Evolutionary conservation across 2,329 filamentous ascomycete species (phyloP).

Genomic region (Epichloe sylvatica): DNA sequence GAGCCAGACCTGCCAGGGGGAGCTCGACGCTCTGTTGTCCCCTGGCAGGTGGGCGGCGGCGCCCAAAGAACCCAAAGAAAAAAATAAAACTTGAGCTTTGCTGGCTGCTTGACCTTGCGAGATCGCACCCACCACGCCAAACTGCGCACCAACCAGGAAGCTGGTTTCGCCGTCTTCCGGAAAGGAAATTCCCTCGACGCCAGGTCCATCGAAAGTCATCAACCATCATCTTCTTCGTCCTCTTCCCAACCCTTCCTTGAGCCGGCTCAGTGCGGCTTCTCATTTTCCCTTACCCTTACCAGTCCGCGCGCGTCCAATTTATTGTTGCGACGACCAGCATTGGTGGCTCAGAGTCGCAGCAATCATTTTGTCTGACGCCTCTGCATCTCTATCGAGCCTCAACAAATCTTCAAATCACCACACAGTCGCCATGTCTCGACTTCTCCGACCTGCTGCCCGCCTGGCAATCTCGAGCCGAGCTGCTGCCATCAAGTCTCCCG

Average conservation of each 20-base stretch:
- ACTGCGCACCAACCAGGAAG: slow-evolving; percentile 6
- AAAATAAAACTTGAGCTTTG: slow-evolving; percentile 7
- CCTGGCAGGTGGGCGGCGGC: too few species aligned
- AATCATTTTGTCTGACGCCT: slow-evolving; percentile 1
- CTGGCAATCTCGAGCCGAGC: slow-evolving; percentile 31
- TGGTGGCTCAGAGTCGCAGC: slow-evolving; percentile 7
- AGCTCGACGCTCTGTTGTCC: too few species aligned
- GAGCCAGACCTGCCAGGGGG: too few species aligned
- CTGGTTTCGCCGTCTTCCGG: slow-evolving; percentile 9
- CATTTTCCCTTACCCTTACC: background rate
- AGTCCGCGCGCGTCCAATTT: background rate
- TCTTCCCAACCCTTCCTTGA: background rate
- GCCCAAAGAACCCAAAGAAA: slow-evolving; percentile 6
- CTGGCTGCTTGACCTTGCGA: background rate
- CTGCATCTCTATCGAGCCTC: slow-evolving; percentile 2
- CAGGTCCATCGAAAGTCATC: slow-evolving; percentile 5
- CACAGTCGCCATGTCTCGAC: slow-evolving; percentile 32
- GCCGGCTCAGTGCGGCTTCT: background rate
- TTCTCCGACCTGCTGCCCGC: slow-evolving; percentile 36
- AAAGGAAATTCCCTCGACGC: slow-evolving; percentile 10
- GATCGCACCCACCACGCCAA: background rate
- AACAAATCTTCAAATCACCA: slow-evolving; percentile 3
- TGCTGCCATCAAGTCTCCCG: slow-evolving; percentile 19
- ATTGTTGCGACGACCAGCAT: slow-evolving; percentile 6
- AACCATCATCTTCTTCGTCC: slow-evolving; percentile 5